Base-by-base conservation (phyloP, 768 basidiomycete species). In the Rhodotorula paludigena region DNA sequence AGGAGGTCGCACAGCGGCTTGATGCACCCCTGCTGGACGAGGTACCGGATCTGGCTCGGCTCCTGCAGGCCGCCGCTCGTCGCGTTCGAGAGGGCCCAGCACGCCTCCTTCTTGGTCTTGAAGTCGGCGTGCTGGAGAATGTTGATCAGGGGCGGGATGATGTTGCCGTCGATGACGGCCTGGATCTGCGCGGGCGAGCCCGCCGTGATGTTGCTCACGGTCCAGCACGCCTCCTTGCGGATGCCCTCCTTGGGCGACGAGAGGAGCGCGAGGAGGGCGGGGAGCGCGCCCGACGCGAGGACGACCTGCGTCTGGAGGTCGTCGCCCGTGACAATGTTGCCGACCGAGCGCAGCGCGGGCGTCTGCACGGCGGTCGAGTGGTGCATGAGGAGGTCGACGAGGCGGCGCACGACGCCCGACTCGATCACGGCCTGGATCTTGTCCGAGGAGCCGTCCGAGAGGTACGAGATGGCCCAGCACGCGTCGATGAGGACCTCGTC, bases 361-460 rank as follows among this genome's bases (percentile, higher is more conserved):
- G 96, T 99, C 79, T 99, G 96, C 32, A 99, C 96, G 3, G 93
- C 92, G 39, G 94, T 82, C 9, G 81, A 81, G 60, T 76, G 77
- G 78, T 82, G 81, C 89, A 97, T 91, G 72, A 99, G 86, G 51
- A 99, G 84, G 77, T 99, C 96, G 41, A 99, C 96, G 69, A 99
- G 86, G 74, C 96, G 87, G 78, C 96, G 86, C 81, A 93, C 96
- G 55, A 99, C 94, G 38, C 94, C 96, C 28, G 90, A 90, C 80
- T 98, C 94, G 75, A 99, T 98, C 64, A 99, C 96, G 39, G 96
- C 96, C 79, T 99, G 96, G 66, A 99, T 99, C 83, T 99, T 99
- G 82, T 99, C 96, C 77, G 96, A 96, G 41, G 92, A 89, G 56
- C 96, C 96, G 78, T 99, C 96, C 3, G 94, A 98, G 45, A 99